A percentile compares a stretch with the other conserved stretches of the same genome.
phyloP scores from a whole-genome alignment of 495 filamentous ascomycete species.

The Darksidea phi region DNA sequence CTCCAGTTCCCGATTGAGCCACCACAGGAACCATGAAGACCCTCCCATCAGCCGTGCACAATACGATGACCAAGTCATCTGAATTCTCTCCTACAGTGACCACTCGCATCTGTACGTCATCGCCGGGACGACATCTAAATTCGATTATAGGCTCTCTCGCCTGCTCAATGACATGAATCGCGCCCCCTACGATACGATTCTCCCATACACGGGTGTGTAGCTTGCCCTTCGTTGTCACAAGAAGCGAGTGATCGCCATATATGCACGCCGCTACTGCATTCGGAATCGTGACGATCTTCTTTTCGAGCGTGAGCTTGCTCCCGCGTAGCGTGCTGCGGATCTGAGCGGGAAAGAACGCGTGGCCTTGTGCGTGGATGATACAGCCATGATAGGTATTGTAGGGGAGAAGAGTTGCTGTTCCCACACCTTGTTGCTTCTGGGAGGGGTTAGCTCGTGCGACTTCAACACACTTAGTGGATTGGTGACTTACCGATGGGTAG shows the following conservation, averaged over 20 bases:
- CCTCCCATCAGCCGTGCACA: slow-evolving; percentile 4
- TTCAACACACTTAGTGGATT: background rate
- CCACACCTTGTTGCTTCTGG: background rate
- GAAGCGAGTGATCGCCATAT: slow-evolving; percentile 6
- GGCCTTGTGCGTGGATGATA: background rate
- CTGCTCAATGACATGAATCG: background rate
- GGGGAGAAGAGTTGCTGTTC: slow-evolving; percentile 1
- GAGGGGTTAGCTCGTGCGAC: background rate
- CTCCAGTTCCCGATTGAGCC: background rate
- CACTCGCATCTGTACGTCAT: slow-evolving; percentile 4
- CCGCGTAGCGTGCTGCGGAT: background rate
- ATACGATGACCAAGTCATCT: slow-evolving; percentile 2
- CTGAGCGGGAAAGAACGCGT: background rate
- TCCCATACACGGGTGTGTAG: slow-evolving; percentile 1
- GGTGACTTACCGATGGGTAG: slow-evolving; percentile 2
- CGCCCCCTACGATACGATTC: background rate
- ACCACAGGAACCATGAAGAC: background rate
- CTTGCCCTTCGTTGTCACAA: background rate
- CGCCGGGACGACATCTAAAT: background rate
- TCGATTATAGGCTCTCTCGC: background rate
- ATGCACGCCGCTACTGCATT: slow-evolving; percentile 4
- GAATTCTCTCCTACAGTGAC: background rate
- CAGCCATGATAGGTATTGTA: slow-evolving; percentile 4
- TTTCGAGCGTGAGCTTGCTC: background rate
- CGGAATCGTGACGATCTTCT: background rate